Evolutionary conservation across 2,329 filamentous ascomycete genomes (phyloP).

Genomic region (Tolypocladium capitatum): DNA sequence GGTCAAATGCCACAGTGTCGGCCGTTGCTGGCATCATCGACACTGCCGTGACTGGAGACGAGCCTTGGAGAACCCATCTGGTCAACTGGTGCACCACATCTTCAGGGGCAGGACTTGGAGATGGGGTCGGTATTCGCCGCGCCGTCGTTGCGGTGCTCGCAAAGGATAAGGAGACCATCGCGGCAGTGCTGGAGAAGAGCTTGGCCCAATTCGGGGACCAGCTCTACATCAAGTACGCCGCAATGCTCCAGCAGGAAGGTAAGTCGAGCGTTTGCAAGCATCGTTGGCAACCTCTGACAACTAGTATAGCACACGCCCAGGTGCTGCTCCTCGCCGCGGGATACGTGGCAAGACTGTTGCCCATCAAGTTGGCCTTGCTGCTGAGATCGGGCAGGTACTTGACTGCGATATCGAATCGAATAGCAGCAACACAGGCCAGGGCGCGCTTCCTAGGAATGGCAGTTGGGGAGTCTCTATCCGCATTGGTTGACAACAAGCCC

Average conservation of each 20-base stretch:
- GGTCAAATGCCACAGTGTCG: conserved; percentile 29
- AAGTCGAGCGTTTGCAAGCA: conserved; percentile 4
- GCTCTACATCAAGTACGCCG: conserved; percentile 73
- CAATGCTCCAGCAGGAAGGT: conserved; percentile 84
- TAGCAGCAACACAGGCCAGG: conserved; percentile 61
- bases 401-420: conserved; percentile 69
- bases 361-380: conserved; percentile 53
- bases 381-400: conserved; percentile 63
- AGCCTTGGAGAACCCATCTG: conserved; percentile 38
- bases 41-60: conserved; percentile 31
- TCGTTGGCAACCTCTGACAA: conserved; percentile 8
- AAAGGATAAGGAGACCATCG: conserved; percentile 35
- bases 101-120: conserved; percentile 51
- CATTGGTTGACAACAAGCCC: conserved; percentile 51
- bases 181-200: conserved; percentile 50
- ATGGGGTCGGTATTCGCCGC: conserved; percentile 51
- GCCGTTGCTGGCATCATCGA: conserved; percentile 46
- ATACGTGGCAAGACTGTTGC: conserved; percentile 54
- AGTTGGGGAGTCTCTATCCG: conserved; percentile 60
- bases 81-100: conserved; percentile 52
- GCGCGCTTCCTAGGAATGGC: conserved; percentile 80
- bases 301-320: conserved; percentile 62
- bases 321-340: conserved; percentile 65
- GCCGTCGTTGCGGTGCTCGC: conserved; percentile 48
- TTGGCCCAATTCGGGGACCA: conserved; percentile 70